Percentiles rank a stretch among this genome's conserved stretches.
Conservation (phyloP, 345 rosid species). For the Trapa bicornis region DNA sequence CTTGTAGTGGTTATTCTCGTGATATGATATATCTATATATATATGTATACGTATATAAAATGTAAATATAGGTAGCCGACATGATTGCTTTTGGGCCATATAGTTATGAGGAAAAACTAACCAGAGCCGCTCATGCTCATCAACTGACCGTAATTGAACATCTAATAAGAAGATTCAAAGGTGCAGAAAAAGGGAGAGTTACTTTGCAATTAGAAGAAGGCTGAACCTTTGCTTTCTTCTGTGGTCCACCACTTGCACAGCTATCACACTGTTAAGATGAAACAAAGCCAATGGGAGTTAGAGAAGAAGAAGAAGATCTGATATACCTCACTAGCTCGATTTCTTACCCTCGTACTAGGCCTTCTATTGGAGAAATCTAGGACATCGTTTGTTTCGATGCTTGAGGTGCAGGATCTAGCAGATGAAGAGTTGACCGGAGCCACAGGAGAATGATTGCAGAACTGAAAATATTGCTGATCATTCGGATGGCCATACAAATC, state of each 20-base stretch:
- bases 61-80: conserved; percentile 13
- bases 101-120: background rate
- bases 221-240: conserved; percentile 84
- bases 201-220: conserved; percentile 76
- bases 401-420: conserved; percentile 54
- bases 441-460: conserved; percentile 19
- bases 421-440: conserved; percentile 26
- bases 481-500: conserved; percentile 27
- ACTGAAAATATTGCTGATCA: conserved; percentile 13
- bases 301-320: too few relatives aligned
- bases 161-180: background rate
- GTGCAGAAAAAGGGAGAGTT: background rate
- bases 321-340: conserved; percentile 63
- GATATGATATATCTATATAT: conserved; percentile 1
- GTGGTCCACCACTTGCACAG: conserved; percentile 51
- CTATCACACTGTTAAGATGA: conserved; percentile 53
- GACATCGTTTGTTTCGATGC: conserved; percentile 42
- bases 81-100: background rate
- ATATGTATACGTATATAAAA: too few relatives aligned
- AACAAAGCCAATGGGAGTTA: background rate
- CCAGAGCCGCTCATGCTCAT: background rate
- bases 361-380: conserved; percentile 57
- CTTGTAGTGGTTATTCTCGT: conserved; percentile 30
- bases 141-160: background rate
- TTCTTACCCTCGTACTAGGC: conserved; percentile 36